Evolutionary conservation across 2,329 filamentous ascomycete species (phyloP).

Genomic region (Epichloe hybrida): DNA sequence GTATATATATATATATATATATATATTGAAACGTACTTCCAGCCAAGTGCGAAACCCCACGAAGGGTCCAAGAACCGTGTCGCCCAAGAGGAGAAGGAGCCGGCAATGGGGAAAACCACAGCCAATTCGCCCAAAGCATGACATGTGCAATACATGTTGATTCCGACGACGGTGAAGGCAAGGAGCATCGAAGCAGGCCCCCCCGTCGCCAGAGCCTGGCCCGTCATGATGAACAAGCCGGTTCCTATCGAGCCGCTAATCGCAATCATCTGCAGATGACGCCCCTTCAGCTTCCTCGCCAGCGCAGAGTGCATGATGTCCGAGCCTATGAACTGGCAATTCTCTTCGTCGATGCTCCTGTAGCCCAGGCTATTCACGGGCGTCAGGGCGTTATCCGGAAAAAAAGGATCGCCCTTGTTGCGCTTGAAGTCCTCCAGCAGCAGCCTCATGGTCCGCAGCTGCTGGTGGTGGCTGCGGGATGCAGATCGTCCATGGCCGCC

Average conservation of each 20-base stretch:
- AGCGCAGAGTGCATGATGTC: slow-evolving; percentile 66
- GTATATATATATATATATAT: too few species aligned
- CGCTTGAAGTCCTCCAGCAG: slow-evolving; percentile 50
- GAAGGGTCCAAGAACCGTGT: slow-evolving; percentile 90
- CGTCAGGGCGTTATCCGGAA: slow-evolving; percentile 28
- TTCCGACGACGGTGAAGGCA: slow-evolving; percentile 61
- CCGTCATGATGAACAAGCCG: slow-evolving; percentile 77
- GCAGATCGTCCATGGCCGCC: not conserved
- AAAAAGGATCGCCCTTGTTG: slow-evolving; percentile 38
- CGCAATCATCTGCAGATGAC: slow-evolving; percentile 95
- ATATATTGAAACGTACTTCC: slow-evolving; percentile 49
- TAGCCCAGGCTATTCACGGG: slow-evolving; percentile 16
- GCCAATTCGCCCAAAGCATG: slow-evolving; percentile 87
- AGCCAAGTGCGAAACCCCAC: slow-evolving; percentile 91
- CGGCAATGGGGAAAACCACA: slow-evolving; percentile 78
- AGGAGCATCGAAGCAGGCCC: slow-evolving; percentile 68
- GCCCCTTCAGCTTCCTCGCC: slow-evolving; percentile 61
- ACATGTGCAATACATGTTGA: slow-evolving; percentile 84
- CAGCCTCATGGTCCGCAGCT: slow-evolving; percentile 20
- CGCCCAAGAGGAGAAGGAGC: slow-evolving; percentile 84
- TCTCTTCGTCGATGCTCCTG: slow-evolving; percentile 36
- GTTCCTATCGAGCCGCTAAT: slow-evolving; percentile 77
- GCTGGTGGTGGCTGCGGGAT: not conserved
- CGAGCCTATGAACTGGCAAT: slow-evolving; percentile 44
- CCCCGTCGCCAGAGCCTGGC: slow-evolving; percentile 60